These are phyloP conservation scores for Apiospora phragmitis DNA, from an alignment of 2,329 filamentous ascomycete genomes.

Conservation along the genomic window DNA sequence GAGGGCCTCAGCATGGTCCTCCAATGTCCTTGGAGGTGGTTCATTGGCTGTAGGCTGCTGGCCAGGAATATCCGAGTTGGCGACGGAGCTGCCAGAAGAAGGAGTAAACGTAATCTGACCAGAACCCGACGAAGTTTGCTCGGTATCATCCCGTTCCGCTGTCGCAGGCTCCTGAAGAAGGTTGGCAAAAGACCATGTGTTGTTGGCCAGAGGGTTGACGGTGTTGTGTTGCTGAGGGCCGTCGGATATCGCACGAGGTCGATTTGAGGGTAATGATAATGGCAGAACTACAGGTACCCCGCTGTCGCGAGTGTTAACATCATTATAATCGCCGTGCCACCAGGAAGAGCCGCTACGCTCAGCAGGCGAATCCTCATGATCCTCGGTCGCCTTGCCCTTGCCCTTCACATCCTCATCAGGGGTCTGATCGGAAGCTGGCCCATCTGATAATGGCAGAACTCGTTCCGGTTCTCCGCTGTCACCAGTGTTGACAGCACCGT, in stretches of 20 bases:
- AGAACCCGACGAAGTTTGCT: background rate
- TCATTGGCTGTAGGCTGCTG: background rate
- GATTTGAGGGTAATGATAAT: conserved; percentile 18
- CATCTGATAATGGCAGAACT: too few relatives aligned
- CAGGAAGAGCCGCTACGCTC: background rate
- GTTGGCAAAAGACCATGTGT: conserved; percentile 59
- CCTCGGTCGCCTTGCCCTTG: conserved; percentile 22
- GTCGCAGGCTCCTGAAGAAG: conserved; percentile 26
- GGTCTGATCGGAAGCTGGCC: background rate
- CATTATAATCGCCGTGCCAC: background rate
- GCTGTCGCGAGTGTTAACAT: conserved; percentile 11
- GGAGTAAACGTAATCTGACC: conserved; percentile 1
- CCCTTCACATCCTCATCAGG: conserved; percentile 14
- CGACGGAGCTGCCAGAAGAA: background rate
- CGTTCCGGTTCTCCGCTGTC: too few relatives aligned
- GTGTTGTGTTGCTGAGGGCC: conserved; percentile 46
- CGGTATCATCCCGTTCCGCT: background rate
- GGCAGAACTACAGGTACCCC: background rate
- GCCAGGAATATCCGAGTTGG: background rate
- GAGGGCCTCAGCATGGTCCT: background rate
- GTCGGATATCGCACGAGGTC: conserved; percentile 59
- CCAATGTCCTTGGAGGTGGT: background rate
- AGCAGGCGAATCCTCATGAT: background rate
- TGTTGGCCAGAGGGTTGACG: conserved; percentile 57
- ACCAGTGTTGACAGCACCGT: too few relatives aligned